Evolutionary conservation across 1,139 yeast genomes (phyloP), one percentile per base, ranked within the genome.

Genomic region (Casaregolazyma lundiana): DNA sequence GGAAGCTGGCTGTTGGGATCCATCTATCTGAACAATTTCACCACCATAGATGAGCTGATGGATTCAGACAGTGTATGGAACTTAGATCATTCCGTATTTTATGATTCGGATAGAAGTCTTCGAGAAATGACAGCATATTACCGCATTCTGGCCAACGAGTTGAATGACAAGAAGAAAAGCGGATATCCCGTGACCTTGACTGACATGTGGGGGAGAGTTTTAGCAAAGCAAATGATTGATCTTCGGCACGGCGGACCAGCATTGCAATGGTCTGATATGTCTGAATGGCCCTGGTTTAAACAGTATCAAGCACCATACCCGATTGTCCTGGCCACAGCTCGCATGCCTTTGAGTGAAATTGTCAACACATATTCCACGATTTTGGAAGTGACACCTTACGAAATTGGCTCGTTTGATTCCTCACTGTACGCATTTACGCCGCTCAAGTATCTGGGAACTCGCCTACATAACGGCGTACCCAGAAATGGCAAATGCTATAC

Each of bases 381-480:
- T 15, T 80, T 84, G 53, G 96, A 89, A 65, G 70, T 85, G 57
- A 84, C 78, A 52, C 90, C 96, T 1, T 85, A 69, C 56, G 96
- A 88, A 67, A 62, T 88, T 64, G 96, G 96, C 5, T 81, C 94
- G 19, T 88, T 94, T 92, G 96, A 88, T 63, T 84, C 89, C 29
- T 72, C 86, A 0, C 65, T 86, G 42, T 73, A 76, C 51, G 75
- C 83, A 19, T 88, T 88, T 67, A 72, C 83, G 19, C 80, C 81
- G 49, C 67, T 81, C 18, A 77, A 80, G 62, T 88, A 85, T 61
- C 64, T 87, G 50, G 96, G 97, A 36, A 76, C 94, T 1, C 65
- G 73, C n/a, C 73, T 80, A 24, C 61, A 69, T 18, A 72, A 78
- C 53, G 96, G 95, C 44, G 55, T 65, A 2, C 60, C 63, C 2